Conservation (phyloP, 192 early-diverging fungal genomes). For the Podila horticola region DNA sequence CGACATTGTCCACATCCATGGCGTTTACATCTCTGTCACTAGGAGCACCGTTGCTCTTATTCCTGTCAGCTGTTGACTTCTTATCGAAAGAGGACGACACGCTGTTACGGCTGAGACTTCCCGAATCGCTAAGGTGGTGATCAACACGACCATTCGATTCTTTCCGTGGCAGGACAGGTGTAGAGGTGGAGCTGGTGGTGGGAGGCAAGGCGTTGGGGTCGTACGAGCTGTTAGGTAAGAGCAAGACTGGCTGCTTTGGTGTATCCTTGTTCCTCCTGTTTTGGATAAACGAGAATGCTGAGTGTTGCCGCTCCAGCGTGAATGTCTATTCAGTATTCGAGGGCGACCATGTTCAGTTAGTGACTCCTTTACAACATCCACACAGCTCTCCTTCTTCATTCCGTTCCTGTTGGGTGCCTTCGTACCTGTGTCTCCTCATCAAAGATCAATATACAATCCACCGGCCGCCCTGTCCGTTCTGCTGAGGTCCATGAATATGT, state of each 20-base stretch:
- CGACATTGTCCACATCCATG: not conserved
- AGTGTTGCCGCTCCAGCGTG: conserved; percentile 39
- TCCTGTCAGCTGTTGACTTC: not conserved
- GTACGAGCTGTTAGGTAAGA: conserved; percentile 31
- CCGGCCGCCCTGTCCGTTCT: conserved; percentile 15
- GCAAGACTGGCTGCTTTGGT: conserved; percentile 22
- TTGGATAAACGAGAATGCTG: conserved; percentile 37
- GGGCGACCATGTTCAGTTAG: not conserved
- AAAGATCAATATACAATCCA: conserved; percentile 47
- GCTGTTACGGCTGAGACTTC: not conserved
- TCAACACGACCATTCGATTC: conserved; percentile 3
- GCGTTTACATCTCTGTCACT: not conserved
- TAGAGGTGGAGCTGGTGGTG: conserved; percentile 5
- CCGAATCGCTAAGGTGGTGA: not conserved
- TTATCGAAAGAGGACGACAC: not conserved
- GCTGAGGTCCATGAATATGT: conserved; percentile 30
- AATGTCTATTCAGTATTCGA: conserved; percentile 18
- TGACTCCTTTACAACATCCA: not conserved
- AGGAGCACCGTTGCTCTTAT: not conserved
- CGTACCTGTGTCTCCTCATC: conserved; percentile 45
- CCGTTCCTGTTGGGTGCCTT: too few species aligned
- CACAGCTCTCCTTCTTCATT: not conserved
- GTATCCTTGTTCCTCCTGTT: conserved; percentile 21
- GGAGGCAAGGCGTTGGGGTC: conserved; percentile 25
- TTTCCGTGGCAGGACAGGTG: conserved; percentile 10